Evolutionary conservation across 2,329 filamentous ascomycete genomes (phyloP), one percentile per base, ranked within the genome.

Genomic region (Trichoderma atroviride): DNA sequence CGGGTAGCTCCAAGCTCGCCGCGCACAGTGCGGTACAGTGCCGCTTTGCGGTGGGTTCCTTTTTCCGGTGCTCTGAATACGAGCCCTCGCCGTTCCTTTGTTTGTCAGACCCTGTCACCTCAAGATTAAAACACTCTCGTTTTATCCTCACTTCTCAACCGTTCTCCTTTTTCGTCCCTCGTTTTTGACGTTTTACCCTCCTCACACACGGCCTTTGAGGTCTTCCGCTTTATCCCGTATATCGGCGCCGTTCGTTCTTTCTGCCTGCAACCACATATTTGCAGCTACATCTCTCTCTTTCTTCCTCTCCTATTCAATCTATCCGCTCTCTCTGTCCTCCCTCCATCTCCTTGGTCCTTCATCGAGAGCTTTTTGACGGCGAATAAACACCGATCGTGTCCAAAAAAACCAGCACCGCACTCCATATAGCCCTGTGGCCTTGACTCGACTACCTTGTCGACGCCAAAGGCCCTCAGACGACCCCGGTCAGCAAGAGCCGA

Each of bases 101-200:
- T 59, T 53, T 65, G 68, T 43, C 61, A 59, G 59, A 69, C 68
- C 68, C 68, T 65, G 60, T 58, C 67, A 50, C 53, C 68, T 65
- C 68, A 55, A 64, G 64, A 66, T 66, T 66, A 69, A 65, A 69
- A 65, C 24, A 69, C 68, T 68, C 65, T 68, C 58, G 52, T 64
- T 63, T 37, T 58, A 69, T 69, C 67, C 60, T 63, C 59, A 63
- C 67, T 52, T 67, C 40, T 35, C 56, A 53, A 58, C 43, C 69
- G 53, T 64, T 52, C 68, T 69, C 64, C 56, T 68, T 59, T 33
- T 68, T 70, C 37, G 63, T 55, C 62, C 27, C 62, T 61, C 43
- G 58, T 70, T 40, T 43, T 58, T 58, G 63, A 58, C 55, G 63
- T 55, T 58, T 66, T 50, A 29, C 40, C 24, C 40, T 52, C 29